Conservation (phyloP, 768 basidiomycete species). For the Boletus edulis region DNA sequence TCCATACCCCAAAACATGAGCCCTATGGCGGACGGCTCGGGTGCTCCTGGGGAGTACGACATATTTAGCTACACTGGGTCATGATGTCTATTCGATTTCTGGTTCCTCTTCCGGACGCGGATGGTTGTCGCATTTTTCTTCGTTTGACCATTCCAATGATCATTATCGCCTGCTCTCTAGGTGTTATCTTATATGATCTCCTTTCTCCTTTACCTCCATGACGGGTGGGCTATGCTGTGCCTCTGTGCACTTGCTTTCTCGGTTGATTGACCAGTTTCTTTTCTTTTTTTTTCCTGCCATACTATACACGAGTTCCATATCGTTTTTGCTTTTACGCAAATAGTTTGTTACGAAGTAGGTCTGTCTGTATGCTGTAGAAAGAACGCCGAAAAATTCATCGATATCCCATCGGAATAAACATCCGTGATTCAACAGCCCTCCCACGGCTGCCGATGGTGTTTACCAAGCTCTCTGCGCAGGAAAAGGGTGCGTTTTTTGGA, state of each 20-base stretch:
- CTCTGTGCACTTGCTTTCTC: not conserved
- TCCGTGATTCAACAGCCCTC: not conserved
- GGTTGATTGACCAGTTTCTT: conserved; percentile 2
- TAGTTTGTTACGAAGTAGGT: conserved; percentile 26
- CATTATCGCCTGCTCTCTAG: conserved; percentile 24
- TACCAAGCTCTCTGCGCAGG: conserved; percentile 57
- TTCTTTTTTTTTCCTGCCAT: conserved; percentile 4
- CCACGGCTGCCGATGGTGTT: conserved; percentile 58
- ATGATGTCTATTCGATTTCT: conserved; percentile 23
- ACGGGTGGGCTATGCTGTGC: conserved; percentile 3
- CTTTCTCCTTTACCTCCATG: not conserved
- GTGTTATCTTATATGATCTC: conserved; percentile 21
- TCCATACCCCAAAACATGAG: conserved; percentile 46
- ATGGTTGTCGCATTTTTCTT: conserved; percentile 16
- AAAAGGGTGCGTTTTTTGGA: conserved; percentile 81
- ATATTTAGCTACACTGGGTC: conserved; percentile 57
- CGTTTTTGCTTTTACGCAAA: conserved; percentile 19
- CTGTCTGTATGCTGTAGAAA: conserved; percentile 34
- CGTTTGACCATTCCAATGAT: conserved; percentile 16
- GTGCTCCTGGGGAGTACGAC: conserved; percentile 47
- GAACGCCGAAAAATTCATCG: conserved; percentile 8
- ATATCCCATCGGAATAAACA: conserved; percentile 3
- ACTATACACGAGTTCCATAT: conserved; percentile 19
- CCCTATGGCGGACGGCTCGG: conserved; percentile 41
- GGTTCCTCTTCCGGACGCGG: conserved; percentile 15